Evolutionary conservation across 768 basidiomycete species (phyloP).

Genomic region (Boletus sp.): DNA sequence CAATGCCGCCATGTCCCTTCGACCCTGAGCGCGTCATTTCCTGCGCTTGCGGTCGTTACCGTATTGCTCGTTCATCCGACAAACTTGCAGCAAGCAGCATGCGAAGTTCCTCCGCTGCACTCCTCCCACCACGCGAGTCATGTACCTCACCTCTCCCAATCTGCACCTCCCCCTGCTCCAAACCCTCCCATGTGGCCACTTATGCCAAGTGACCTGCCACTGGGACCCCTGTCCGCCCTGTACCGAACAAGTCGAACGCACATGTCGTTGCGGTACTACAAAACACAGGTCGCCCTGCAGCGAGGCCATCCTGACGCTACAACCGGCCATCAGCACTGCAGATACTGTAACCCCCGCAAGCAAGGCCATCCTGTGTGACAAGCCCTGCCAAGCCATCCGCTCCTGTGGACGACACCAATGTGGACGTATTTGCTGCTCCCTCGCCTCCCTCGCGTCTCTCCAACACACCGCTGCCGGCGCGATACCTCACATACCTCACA

Average conservation of each 20-base stretch:
- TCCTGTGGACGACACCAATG: conserved; percentile 89
- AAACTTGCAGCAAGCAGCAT: conserved; percentile 10
- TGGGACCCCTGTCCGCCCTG: conserved; percentile 81
- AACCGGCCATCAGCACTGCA: conserved; percentile 15
- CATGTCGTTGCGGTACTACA: conserved; percentile 85
- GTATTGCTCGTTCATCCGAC: conserved; percentile 37
- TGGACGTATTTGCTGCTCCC: conserved; percentile 81
- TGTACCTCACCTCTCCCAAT: conserved; percentile 83
- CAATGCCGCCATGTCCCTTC: conserved; percentile 63
- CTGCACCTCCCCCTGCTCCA: conserved; percentile 68
- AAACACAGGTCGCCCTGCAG: conserved; percentile 52
- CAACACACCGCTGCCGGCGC: conserved; percentile 56
- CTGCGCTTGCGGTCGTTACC: conserved; percentile 79
- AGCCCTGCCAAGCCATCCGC: conserved; percentile 72
- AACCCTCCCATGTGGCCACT: conserved; percentile 72
- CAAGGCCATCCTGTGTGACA: conserved; percentile 80
- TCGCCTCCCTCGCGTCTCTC: conserved; percentile 57
- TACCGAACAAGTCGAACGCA: conserved; percentile 59
- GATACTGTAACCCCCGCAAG: conserved; percentile 29
- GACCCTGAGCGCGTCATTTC: conserved; percentile 65
- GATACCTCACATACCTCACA: conserved; percentile 19
- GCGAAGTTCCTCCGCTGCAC: not conserved
- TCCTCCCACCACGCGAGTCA: conserved; percentile 41
- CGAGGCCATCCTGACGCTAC: conserved; percentile 13
- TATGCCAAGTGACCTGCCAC: conserved; percentile 72